Base-by-base conservation (phyloP, 805 yeast genomes). In the Candida glaebosa region DNA sequence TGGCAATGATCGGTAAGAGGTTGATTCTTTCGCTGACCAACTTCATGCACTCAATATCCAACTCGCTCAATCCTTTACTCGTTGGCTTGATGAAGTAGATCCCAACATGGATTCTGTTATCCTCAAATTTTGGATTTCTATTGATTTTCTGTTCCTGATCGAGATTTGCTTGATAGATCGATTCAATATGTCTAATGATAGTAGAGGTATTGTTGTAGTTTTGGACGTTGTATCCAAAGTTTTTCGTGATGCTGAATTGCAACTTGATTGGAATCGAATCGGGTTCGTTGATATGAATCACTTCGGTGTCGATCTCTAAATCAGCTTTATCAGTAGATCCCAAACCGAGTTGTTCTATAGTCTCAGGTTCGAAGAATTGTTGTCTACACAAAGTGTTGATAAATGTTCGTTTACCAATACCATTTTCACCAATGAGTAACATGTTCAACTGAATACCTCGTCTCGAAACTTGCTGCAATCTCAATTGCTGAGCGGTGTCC, bases 1-100 rank as follows among this genome's bases (percentile, higher is more conserved):
- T 86, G 19, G 88, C 77, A 52, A 88, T 76, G 3, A 89, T 79
- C 1, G 96, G 96, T 46, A 89, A 79, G 47, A 90, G 71, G 55
- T 87, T 89, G 32, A 84, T 90, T 41, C 91, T 74, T 19, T 76
- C 68, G 22, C 85, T 73, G 19, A 90, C 71, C 46, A 78, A 80
- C 60, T 77, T 78, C 86, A 89, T 80, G 4, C 85, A 76, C 48
- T 75, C 81, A 46, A 87, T 73, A 60, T 90, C 96, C 40, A 84
- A 66, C 5, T 83, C 78, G 41, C 75, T 71, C 42, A 87, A 60
- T 12, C 84, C 79, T 46, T 73, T 76, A 32, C 82, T 79, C 1
- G 83, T 71, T 0, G 96, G 89, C 10, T 79, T 73, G 40, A 90
- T 69, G 57, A 90, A 87, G 65, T 87, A 89, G 31, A 89, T 60